phyloP scores from a whole-genome alignment of 371 early-diverging fungal species.

The Lichtheimia hyalospora region DNA sequence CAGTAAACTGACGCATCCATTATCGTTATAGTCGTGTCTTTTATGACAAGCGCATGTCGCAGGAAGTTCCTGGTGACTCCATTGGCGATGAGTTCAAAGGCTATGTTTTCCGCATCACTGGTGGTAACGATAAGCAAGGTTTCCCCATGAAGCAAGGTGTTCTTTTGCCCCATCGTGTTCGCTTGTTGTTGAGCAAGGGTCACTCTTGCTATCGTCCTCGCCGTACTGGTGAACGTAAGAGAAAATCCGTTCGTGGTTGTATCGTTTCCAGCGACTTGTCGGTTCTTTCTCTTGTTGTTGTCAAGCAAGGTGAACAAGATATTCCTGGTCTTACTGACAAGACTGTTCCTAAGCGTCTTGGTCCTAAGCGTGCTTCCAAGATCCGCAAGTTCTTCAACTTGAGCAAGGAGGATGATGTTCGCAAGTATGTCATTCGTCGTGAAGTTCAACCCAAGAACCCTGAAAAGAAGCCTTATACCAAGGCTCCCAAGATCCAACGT shows the following conservation, averaged over 20 bases:
- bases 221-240: slow-evolving; percentile 97
- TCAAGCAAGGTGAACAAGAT: slow-evolving; percentile 96
- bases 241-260: slow-evolving; percentile 99
- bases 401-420: slow-evolving; percentile 97
- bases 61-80: slow-evolving; percentile 96
- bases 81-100: slow-evolving; percentile 99
- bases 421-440: slow-evolving; percentile 98
- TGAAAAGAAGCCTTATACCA: slow-evolving; percentile 91
- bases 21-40: slow-evolving; percentile 78
- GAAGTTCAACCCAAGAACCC: slow-evolving; percentile 88
- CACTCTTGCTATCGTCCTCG: slow-evolving; percentile 99
- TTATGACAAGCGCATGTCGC: slow-evolving; percentile 97
- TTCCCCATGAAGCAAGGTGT: slow-evolving; percentile 99
- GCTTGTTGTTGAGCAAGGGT: slow-evolving; percentile 94
- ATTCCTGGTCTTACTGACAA: slow-evolving; percentile 98
- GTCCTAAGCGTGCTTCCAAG: slow-evolving; percentile 99
- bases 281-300: slow-evolving; percentile 92
- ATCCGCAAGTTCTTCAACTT: slow-evolving; percentile 98
- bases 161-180: slow-evolving; percentile 91
- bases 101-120: slow-evolving; percentile 98
- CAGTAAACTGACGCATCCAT: too few relatives aligned
- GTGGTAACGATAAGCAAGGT: slow-evolving; percentile 99
- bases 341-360: slow-evolving; percentile 92
- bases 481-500: slow-evolving; percentile 97
- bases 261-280: slow-evolving; percentile 96